Base-by-base conservation (phyloP, 768 basidiomycete genomes). In the Multifurca ochricompacta region DNA sequence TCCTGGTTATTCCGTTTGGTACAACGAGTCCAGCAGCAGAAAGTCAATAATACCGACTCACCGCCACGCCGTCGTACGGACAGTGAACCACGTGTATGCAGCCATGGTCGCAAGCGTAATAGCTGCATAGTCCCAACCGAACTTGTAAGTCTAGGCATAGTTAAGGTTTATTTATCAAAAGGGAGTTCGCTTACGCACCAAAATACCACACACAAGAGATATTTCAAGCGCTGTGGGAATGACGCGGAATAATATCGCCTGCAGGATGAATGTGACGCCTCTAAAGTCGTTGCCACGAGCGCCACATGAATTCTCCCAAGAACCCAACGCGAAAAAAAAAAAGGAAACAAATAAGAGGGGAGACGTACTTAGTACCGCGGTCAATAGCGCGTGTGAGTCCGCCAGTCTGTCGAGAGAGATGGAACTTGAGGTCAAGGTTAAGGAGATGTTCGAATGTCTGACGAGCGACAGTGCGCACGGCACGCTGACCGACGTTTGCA, bases 361-460 rank as follows among this genome's bases (percentile, higher is more conserved):
- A 37, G 5, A 51, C 54, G 63, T 62, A 96, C 92, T 98, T 99
- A 30, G 96, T 97, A 30, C 96, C 96, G 13, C 96, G 79, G 67
- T 99, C 96, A 60, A 99, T 98, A 4, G 96, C 96, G 39, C 96
- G 74, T 2, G 93, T 97, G 41, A 99, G 75, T 2, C 96, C 96
- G 25, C 96, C 96, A 0, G 96, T 99, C 65, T 98, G 95, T 32
- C 95, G 72, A 16, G 85, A 82, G 28, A 98, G 76, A 64, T 99
- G 96, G 69, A 98, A 99, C 47, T 80, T 83, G 67, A 97, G 77
- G 63, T 96, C 90, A 62, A 98, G 78, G 66, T 89, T 80, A 57
- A 99, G 76, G 13, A 99, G 71, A 65, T 99, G 96, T 55, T 89
- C 85, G 59, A 99, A 99, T 0, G 95, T 97, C 62, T 93, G 86